A percentile compares a stretch with the other conserved stretches of the same genome.
Evolutionary conservation across 2,329 filamentous ascomycete species (phyloP).

Genomic region (Microdochium bolleyi): DNA sequence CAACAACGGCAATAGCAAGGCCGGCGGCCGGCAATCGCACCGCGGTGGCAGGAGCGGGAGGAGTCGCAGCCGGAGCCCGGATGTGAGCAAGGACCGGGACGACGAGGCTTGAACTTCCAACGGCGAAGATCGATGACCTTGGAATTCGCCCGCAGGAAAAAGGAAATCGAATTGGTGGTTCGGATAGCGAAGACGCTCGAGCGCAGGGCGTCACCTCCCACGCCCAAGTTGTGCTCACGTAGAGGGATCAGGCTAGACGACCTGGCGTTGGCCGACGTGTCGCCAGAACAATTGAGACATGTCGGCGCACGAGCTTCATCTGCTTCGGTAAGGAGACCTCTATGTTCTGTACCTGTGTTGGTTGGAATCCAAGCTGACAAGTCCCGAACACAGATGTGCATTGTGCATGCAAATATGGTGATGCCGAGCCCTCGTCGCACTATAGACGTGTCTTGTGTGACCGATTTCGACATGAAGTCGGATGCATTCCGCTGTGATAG

Average conservation of each 20-base stretch:
- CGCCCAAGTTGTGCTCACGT: no score
- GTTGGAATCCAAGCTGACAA: not conserved
- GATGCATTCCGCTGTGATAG: no score
- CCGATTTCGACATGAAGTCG: no score
- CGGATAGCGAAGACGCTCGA: no score
- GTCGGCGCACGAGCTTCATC: conserved; percentile 14
- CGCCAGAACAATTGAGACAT: conserved; percentile 17
- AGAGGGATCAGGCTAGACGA: no score
- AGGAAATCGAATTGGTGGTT: no score
- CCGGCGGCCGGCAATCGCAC: conserved; percentile 28
- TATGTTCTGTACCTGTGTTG: not conserved
- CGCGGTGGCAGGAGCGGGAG: conserved; percentile 26
- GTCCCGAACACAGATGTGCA: not conserved
- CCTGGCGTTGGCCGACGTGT: conserved; percentile 22
- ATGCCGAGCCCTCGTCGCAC: no score
- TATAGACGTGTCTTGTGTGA: no score
- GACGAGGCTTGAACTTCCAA: not conserved
- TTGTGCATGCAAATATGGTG: no score
- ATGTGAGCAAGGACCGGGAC: conserved; percentile 22
- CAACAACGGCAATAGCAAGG: conserved; percentile 28
- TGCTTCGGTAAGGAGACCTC: conserved; percentile 8
- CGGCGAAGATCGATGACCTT: not conserved
- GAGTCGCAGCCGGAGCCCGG: conserved; percentile 31
- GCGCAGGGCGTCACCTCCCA: no score
- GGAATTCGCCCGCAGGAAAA: no score